These are phyloP conservation scores for Spiraea crenata DNA, from an alignment of 331 rosid genomes.

Conservation along the genomic window DNA sequence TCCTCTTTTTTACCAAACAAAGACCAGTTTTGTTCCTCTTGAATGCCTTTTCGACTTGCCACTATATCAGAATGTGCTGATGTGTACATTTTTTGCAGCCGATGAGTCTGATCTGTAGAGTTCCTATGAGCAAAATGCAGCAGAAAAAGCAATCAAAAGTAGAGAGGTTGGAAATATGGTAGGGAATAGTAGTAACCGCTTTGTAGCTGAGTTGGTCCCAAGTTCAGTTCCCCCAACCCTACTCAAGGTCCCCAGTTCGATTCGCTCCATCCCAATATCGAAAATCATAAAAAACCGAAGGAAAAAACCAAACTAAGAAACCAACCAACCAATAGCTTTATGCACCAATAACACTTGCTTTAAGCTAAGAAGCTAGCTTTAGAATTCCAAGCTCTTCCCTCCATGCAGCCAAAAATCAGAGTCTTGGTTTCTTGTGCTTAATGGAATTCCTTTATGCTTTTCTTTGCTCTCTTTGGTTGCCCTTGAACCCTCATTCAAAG, in stretches of 20 bases:
- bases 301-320: constrained; percentile 25
- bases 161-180: constrained; percentile 47
- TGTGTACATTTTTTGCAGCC: constrained; percentile 25
- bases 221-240: too few species aligned
- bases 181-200: constrained; percentile 26
- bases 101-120: background rate
- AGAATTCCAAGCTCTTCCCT: constrained; percentile 69
- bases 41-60: constrained; percentile 29
- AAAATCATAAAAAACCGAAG: background rate
- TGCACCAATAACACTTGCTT: constrained; percentile 38
- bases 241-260: too few species aligned
- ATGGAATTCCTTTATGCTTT: constrained; percentile 67
- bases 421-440: constrained; percentile 63
- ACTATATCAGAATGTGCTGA: constrained; percentile 38
- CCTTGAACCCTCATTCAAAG: constrained; percentile 37
- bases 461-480: constrained; percentile 42
- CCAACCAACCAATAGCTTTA: constrained; percentile 41
- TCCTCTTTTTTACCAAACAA: constrained; percentile 50
- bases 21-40: constrained; percentile 17
- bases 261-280: background rate
- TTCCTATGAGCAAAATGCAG: constrained; percentile 9
- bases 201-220: too few species aligned
- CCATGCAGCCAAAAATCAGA: constrained; percentile 46
- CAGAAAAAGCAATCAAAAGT: constrained; percentile 46
- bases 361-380: constrained; percentile 45